Evolutionary conservation across 1,284 basidiomycete species (phyloP).

Genomic region (Apiotrichum montevideense): DNA sequence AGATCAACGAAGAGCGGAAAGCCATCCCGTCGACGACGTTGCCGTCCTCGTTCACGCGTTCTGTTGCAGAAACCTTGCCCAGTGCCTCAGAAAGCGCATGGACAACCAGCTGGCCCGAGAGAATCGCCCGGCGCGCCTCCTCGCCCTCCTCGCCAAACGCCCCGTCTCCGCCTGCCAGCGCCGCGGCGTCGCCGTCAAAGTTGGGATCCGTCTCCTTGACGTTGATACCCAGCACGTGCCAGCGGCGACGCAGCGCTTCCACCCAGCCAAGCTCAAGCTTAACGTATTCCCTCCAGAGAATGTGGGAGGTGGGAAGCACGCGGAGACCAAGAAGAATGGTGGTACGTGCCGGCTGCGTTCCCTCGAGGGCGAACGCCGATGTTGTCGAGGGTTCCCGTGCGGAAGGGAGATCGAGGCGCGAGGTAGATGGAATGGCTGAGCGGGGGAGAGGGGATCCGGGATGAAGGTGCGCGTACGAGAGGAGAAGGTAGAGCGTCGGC

Average conservation of each 20-base stretch:
- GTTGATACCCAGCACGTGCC: slow-evolving; percentile 56
- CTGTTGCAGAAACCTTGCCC: slow-evolving; percentile 20
- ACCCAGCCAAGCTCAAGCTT: slow-evolving; percentile 86
- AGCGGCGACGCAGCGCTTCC: slow-evolving; percentile 72
- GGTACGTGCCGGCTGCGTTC: slow-evolving; percentile 61
- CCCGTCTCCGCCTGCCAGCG: slow-evolving; percentile 36
- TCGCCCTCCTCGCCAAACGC: slow-evolving; percentile 45
- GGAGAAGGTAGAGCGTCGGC: slow-evolving; percentile 74
- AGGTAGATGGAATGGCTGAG: slow-evolving; percentile 30
- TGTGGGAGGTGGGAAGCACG: slow-evolving; percentile 61
- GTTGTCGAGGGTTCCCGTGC: slow-evolving; percentile 8
- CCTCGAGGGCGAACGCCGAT: slow-evolving; percentile 40
- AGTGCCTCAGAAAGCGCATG: slow-evolving; percentile 40
- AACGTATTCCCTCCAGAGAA: slow-evolving; percentile 81
- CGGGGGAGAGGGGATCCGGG: slow-evolving; percentile 61
- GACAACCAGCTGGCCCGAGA: slow-evolving; percentile 43
- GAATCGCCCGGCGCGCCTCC: slow-evolving; percentile 42
- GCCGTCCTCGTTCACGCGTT: slow-evolving; percentile 5
- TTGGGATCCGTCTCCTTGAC: slow-evolving; percentile 6
- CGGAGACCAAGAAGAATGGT: slow-evolving; percentile 81
- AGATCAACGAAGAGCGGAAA: slow-evolving; percentile 33
- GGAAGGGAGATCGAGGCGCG: slow-evolving; percentile 29
- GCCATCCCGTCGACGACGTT: slow-evolving; percentile 20
- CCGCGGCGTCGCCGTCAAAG: slow-evolving; percentile 20
- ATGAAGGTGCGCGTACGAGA: slow-evolving; percentile 76